phyloP scores from a whole-genome alignment of 2,329 filamentous ascomycete species.

The Epichloe elymi region DNA sequence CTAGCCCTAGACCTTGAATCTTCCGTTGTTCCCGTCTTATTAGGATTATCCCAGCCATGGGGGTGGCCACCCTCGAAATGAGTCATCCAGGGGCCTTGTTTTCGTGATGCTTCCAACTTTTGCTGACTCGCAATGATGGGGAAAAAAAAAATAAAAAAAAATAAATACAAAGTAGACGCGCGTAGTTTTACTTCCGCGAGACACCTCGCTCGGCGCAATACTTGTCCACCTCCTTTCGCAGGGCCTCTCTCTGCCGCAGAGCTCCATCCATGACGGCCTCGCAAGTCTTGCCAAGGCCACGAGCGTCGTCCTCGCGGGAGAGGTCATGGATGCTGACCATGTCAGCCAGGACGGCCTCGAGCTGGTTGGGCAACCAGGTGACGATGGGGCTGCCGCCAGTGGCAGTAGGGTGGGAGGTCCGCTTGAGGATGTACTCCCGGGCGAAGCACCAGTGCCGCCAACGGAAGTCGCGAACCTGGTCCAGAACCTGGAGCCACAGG shows the following conservation, averaged over 20 bases:
- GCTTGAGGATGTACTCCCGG: slow-evolving; percentile 71
- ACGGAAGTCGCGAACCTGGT: slow-evolving; percentile 69
- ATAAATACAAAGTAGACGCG: no score
- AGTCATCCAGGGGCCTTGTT: no score
- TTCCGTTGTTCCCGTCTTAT: no score
- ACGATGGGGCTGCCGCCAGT: slow-evolving; percentile 74
- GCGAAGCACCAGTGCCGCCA: slow-evolving; percentile 83
- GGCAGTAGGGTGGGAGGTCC: slow-evolving; percentile 61
- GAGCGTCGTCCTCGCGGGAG: slow-evolving; percentile 23
- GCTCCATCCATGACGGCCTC: slow-evolving; percentile 56
- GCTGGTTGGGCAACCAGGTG: slow-evolving; percentile 73
- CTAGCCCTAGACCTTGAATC: no score
- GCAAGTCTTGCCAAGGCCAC: slow-evolving; percentile 31
- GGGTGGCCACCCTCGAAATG: no score
- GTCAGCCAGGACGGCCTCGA: slow-evolving; percentile 58
- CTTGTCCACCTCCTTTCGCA: slow-evolving; percentile 62
- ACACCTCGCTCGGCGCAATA: slow-evolving; percentile 54
- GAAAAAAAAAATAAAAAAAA: neutral
- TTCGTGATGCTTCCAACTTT: neutral
- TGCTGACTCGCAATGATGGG: neutral
- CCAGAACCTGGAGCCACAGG: slow-evolving; percentile 51
- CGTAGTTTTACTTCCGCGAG: slow-evolving; percentile 2
- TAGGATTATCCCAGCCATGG: no score
- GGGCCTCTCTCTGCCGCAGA: slow-evolving; percentile 46
- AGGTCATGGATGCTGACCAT: slow-evolving; percentile 48